Percentiles rank a stretch among this genome's conserved stretches.
Evolutionary conservation across 306 rosid species (phyloP).

Genomic region (Pyrus bretschneideri): DNA sequence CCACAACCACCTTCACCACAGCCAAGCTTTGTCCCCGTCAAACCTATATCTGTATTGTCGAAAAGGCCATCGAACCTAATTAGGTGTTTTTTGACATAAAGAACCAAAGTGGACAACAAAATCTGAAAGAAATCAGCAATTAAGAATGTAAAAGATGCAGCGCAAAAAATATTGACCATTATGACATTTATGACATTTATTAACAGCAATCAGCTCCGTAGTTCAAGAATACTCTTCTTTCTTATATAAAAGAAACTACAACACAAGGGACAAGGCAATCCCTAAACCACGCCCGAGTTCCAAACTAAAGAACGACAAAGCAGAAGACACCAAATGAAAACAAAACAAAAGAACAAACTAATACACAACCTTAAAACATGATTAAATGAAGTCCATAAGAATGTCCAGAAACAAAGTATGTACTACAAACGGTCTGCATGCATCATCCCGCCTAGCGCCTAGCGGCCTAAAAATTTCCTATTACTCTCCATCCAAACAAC

Average conservation of each 20-base stretch:
- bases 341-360: background rate
- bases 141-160: background rate
- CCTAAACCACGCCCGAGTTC: background rate
- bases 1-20: constrained; percentile 99
- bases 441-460: background rate
- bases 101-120: background rate
- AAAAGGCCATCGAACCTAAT: background rate
- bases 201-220: background rate
- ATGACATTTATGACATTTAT: background rate
- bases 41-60: constrained; percentile 42
- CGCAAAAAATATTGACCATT: background rate
- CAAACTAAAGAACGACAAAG: background rate
- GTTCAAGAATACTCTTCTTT: constrained; percentile 1
- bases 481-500: background rate
- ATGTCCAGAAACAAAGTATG: background rate
- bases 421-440: background rate
- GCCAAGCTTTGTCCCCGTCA: constrained; percentile 93
- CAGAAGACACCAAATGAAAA: background rate
- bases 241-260: background rate
- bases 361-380: background rate
- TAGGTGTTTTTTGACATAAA: background rate
- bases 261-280: background rate
- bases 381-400: background rate
- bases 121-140: background rate
- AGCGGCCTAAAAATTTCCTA: background rate